Conservation (phyloP, 768 basidiomycete species). For the Psilocybe tampanensis region DNA sequence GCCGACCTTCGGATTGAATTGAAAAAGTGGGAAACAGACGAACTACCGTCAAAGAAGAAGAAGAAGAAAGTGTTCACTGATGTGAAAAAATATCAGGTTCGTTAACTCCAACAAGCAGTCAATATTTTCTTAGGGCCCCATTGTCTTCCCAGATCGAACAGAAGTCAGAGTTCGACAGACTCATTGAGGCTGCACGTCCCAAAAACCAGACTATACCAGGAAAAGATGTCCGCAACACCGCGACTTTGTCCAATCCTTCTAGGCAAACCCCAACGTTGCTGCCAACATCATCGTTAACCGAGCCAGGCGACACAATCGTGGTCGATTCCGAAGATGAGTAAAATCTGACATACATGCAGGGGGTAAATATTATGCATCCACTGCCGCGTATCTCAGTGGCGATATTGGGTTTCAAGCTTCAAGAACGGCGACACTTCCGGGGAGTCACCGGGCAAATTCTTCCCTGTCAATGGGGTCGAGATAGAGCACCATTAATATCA, state of each 20-base stretch:
- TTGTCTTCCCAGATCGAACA: conserved; percentile 36
- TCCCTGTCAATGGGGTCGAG: no score
- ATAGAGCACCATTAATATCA: no score
- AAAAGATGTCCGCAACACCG: background rate
- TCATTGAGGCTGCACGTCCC: conserved; percentile 39
- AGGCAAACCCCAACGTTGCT: background rate
- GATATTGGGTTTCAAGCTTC: no score
- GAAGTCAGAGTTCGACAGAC: conserved; percentile 39
- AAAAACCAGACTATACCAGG: conserved; percentile 10
- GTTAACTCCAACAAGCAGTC: background rate
- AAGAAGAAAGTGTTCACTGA: conserved; percentile 40
- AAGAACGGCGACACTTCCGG: no score
- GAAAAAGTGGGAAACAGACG: conserved; percentile 59
- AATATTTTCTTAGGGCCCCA: background rate
- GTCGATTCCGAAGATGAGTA: conserved; percentile 39
- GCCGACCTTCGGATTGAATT: conserved; percentile 53
- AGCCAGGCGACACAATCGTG: conserved; percentile 29
- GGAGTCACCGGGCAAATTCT: no score
- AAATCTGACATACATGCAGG: background rate
- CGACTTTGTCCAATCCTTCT: background rate
- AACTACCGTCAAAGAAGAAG: conserved; percentile 37
- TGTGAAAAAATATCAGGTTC: conserved; percentile 24
- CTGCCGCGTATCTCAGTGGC: no score
- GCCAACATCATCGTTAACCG: conserved; percentile 14
- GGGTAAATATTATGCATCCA: no score